Conservation (phyloP, 228 moss, liverwort and hornwort species). For the Sphagnum magellanicum region DNA sequence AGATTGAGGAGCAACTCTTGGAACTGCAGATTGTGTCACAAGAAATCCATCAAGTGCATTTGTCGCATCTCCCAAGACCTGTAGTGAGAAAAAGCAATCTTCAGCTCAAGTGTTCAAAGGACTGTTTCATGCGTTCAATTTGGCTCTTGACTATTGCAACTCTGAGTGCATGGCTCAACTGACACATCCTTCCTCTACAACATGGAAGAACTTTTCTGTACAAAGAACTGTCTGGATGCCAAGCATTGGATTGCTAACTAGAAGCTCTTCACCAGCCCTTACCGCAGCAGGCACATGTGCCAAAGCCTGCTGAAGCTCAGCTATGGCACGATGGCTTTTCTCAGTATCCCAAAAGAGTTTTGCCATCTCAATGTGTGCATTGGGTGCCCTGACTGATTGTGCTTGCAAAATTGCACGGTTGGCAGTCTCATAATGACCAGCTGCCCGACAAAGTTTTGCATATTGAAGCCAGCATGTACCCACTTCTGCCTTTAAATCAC, state of each 20-base stretch:
- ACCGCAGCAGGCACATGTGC: constrained; percentile 39
- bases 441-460: constrained; percentile 94
- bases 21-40: constrained; percentile 66
- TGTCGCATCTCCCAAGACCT: constrained; percentile 73
- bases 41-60: constrained; percentile 79
- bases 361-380: constrained; percentile 99
- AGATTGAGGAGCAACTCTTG: constrained; percentile 45
- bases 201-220: too few species aligned
- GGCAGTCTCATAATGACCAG: constrained; percentile 96
- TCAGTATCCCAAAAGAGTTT: constrained; percentile 96
- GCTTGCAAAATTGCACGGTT: constrained; percentile 94
- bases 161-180: too few species aligned
- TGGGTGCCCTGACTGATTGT: constrained; percentile 80
- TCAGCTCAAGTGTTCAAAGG: too few species aligned
- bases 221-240: too few species aligned
- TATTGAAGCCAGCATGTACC: constrained; percentile 99
- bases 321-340: constrained; percentile 90
- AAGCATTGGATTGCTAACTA: too few species aligned
- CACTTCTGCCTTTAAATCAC: constrained; percentile 77
- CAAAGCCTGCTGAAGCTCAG: constrained; percentile 89
- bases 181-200: too few species aligned
- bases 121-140: too few species aligned
- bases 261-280: too few species aligned
- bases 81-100: not conserved
- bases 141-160: too few species aligned